Evolutionary conservation across 225 moss, liverwort and hornwort species (phyloP).

Genomic region (Physcomitrium patens): DNA sequence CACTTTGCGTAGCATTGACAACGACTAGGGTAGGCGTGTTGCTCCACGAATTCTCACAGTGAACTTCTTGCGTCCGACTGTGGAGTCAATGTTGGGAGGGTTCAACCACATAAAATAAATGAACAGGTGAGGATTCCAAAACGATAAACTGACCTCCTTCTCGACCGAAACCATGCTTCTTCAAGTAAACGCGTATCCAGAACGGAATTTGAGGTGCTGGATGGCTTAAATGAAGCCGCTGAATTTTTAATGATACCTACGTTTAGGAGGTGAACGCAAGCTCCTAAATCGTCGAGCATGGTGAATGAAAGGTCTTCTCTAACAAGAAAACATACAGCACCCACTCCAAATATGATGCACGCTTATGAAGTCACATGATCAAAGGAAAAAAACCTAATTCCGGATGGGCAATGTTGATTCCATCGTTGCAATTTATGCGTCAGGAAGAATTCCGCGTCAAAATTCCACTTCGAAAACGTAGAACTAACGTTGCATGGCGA

Average conservation of each 20-base stretch:
- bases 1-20: constrained; percentile 20
- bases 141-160: constrained; percentile 17
- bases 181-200: constrained; percentile 16
- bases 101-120: background rate
- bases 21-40: background rate
- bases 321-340: constrained; percentile 21
- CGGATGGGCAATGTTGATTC: background rate
- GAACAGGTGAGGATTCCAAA: background rate
- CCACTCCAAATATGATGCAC: background rate
- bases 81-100: background rate
- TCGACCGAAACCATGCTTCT: constrained; percentile 24
- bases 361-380: constrained; percentile 10
- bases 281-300: constrained; percentile 26
- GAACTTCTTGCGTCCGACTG: background rate
- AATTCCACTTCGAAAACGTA: background rate
- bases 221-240: background rate
- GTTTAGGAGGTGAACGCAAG: background rate
- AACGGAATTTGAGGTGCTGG: background rate
- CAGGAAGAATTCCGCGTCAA: background rate
- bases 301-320: constrained; percentile 28
- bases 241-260: background rate
- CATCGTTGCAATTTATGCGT: background rate
- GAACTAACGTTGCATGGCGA: background rate
- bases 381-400: background rate
- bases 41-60: background rate